Base-by-base conservation (phyloP, 768 basidiomycete species). In the Serendipita vermifera region DNA sequence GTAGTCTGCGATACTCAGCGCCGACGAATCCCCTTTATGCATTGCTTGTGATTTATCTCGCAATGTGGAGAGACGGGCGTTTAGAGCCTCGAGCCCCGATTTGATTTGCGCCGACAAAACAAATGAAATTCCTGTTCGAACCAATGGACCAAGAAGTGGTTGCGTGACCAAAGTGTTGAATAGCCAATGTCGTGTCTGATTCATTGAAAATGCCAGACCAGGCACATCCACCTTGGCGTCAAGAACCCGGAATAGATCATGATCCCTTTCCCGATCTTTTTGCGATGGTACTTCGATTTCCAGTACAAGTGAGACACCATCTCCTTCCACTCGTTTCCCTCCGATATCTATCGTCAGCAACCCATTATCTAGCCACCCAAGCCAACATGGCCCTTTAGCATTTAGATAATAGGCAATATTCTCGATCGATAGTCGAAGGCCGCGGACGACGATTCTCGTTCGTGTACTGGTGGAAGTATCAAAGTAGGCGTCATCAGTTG, bases 291-390 rank as follows among this genome's bases (percentile, higher is more conserved):
- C 48, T 24, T 62, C 59, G 29, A 67, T 26, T 26, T 51, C 46
- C 22, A 51, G n/a, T 15, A 54, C 48, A 9, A 61, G 26, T 33
- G 54, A 26, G 24, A 62, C 35, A 33, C 58, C 61, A 14, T 59
- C 43, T 14, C 54, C 57, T 2, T 48, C 41, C 15, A 35, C 36
- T 3, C 40, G 38, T 1, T 22, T 24, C 20, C 24, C 43, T 9
- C 62, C 62, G 2, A 59, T 38, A 35, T 55, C 55, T 31, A 61
- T 54, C 36, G 59, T 64, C 27, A 65, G 22, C 5, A 66, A 59
- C 22, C 66, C 66, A 36, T 65, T 60, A 40, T 67, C 66, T 40
- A 63, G 60, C 46, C 65, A 67, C 17, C 61, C 58, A 17, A 60
- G 27, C 5, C 46, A 40, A n/a, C 39, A 31, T 26, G 57, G 60